These are phyloP conservation scores for Xanthoceras sorbifolium DNA, from an alignment of 345 rosid species.

Conservation along the genomic window DNA sequence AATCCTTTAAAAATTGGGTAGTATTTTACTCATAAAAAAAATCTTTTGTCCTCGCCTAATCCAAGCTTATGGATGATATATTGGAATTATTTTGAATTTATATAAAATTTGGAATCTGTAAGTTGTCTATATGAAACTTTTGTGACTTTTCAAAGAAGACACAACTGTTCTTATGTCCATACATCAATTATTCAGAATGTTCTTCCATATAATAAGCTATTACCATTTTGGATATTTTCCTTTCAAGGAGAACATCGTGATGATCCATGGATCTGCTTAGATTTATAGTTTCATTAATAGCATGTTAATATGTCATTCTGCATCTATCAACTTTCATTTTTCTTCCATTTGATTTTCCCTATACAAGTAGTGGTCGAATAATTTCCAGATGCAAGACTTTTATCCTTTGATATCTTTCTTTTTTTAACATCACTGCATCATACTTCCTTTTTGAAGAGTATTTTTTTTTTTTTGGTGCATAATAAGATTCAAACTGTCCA, in stretches of 20 bases:
- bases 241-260: neutral
- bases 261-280: conserved; percentile 3
- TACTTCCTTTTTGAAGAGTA: neutral
- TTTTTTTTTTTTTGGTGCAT: neutral
- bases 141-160: neutral
- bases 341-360: neutral
- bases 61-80: neutral
- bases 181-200: neutral
- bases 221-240: neutral
- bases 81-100: neutral
- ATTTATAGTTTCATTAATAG: neutral
- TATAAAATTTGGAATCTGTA: neutral
- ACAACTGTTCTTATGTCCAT: neutral
- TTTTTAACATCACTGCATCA: neutral
- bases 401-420: neutral
- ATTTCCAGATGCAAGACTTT: neutral
- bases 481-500: neutral
- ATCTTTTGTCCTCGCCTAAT: neutral
- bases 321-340: neutral
- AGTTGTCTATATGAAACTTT: neutral
- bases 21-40: neutral
- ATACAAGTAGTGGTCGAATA: neutral
- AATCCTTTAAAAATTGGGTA: neutral
- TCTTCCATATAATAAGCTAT: neutral
- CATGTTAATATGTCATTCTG: neutral